Evolutionary conservation across 768 basidiomycete genomes (phyloP).

Genomic region (Pleurotus giganteus): DNA sequence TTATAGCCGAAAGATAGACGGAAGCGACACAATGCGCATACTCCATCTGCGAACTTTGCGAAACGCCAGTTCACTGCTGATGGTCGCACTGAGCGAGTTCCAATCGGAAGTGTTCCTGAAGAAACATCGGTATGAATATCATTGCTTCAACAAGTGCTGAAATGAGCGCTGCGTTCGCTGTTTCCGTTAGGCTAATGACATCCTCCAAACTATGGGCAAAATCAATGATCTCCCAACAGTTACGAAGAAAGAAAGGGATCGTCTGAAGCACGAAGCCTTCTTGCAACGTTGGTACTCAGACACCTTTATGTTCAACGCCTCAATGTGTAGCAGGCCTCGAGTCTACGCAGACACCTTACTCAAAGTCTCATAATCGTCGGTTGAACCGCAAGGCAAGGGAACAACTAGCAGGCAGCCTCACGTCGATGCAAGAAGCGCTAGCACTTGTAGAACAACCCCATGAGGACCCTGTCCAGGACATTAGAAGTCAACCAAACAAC

Average conservation of each 20-base stretch:
- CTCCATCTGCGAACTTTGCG: constrained; percentile 46
- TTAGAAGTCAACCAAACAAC: constrained; percentile 16
- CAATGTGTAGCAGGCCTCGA: constrained; percentile 42
- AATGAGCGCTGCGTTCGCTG: background rate
- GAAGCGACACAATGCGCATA: constrained; percentile 44
- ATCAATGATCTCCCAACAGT: constrained; percentile 24
- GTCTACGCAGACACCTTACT: constrained; percentile 51
- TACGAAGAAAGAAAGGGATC: constrained; percentile 68
- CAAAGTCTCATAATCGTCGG: constrained; percentile 70
- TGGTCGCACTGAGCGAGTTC: constrained; percentile 44
- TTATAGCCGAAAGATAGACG: constrained; percentile 40
- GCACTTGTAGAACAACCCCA: constrained; percentile 38
- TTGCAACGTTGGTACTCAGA: constrained; percentile 53
- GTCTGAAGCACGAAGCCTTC: constrained; percentile 65
- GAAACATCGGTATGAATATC: constrained; percentile 36
- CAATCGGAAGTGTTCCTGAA: constrained; percentile 35
- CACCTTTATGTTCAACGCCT: constrained; percentile 3
- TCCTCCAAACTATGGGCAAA: constrained; percentile 34
- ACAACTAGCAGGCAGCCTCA: constrained; percentile 49
- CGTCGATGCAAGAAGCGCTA: constrained; percentile 53
- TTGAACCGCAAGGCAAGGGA: constrained; percentile 69
- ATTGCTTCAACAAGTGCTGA: background rate
- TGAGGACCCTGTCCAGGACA: constrained; percentile 15
- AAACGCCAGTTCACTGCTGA: constrained; percentile 51
- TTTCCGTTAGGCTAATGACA: constrained; percentile 36